Evolutionary conservation across 352 stramenopile genomes (phyloP).

Genomic region (Phytophthora constricta): DNA sequence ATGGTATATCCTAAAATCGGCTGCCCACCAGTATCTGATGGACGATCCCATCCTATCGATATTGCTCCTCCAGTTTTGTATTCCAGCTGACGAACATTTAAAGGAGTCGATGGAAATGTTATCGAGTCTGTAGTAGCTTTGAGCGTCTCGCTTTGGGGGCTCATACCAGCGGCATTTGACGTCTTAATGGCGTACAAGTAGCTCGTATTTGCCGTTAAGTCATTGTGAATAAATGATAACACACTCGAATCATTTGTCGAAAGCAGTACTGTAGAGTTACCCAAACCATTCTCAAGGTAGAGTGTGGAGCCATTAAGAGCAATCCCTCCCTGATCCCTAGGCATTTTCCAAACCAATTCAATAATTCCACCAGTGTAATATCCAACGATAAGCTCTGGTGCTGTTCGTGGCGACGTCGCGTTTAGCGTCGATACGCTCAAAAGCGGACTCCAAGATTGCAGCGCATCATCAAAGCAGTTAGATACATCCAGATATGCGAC

Average conservation of each 20-base stretch:
- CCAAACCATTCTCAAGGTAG: slow-evolving; percentile 23
- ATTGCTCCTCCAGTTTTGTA: slow-evolving; percentile 64
- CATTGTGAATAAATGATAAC: slow-evolving; percentile 48
- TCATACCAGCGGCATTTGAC: slow-evolving; percentile 46
- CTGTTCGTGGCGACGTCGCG: slow-evolving; percentile 28
- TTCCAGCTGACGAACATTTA: slow-evolving; percentile 45
- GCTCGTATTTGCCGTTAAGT: slow-evolving; percentile 53
- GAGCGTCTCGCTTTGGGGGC: slow-evolving; percentile 40
- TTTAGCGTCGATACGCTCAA: slow-evolving; percentile 17
- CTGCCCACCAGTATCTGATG: slow-evolving; percentile 61
- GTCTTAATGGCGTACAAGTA: slow-evolving; percentile 58
- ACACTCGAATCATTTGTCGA: slow-evolving; percentile 21
- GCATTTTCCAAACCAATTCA: slow-evolving; percentile 39
- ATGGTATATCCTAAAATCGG: slow-evolving; percentile 54
- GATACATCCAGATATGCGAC: slow-evolving; percentile 44
- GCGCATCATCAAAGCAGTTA: slow-evolving; percentile 38
- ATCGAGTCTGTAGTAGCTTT: slow-evolving; percentile 41
- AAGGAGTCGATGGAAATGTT: slow-evolving; percentile 55
- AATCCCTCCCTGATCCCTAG: slow-evolving; percentile 43
- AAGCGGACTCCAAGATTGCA: slow-evolving; percentile 31
- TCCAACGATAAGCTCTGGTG: slow-evolving; percentile 32
- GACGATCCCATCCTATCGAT: slow-evolving; percentile 60
- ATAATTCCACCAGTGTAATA: slow-evolving; percentile 45
- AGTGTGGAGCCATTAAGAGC: slow-evolving; percentile 39
- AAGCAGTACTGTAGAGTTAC: slow-evolving; percentile 29